These are phyloP conservation scores for Zelopaecilomyces penicillatus DNA, from an alignment of 2,329 filamentous ascomycete genomes.

Conservation along the genomic window DNA sequence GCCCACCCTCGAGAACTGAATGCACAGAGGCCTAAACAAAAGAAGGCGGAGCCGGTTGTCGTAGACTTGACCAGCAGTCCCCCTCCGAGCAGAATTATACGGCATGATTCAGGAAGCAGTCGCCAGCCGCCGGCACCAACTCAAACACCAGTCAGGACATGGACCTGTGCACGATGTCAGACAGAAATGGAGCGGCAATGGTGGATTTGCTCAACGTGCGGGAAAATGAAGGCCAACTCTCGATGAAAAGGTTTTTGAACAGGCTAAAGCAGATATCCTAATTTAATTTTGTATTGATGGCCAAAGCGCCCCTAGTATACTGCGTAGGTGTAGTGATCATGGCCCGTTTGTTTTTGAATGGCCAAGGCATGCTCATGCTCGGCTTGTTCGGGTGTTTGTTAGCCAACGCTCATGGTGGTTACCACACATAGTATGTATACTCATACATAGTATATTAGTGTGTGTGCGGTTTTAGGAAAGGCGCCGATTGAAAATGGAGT, in stretches of 20 bases:
- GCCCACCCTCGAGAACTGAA: constrained; percentile 4
- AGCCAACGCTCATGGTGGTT: too few relatives aligned
- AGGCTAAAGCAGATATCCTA: too few relatives aligned
- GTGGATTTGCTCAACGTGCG: constrained; percentile 50
- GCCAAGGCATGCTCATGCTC: too few relatives aligned
- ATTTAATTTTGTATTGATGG: too few relatives aligned
- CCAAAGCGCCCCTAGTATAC: too few relatives aligned
- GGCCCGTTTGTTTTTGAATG: too few relatives aligned
- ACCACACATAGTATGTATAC: too few relatives aligned
- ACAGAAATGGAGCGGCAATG: constrained; percentile 44
- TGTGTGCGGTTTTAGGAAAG: constrained; percentile 15
- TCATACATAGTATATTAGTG: too few relatives aligned
- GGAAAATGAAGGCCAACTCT: constrained; percentile 44
- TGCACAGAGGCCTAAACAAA: constrained; percentile 6
- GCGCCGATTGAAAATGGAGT: constrained; percentile 24
- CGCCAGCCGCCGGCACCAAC: constrained; percentile 5
- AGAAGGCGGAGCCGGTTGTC: constrained; percentile 10
- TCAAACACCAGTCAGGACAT: constrained; percentile 23
- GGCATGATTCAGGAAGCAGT: too few relatives aligned
- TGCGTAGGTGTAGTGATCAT: too few relatives aligned
- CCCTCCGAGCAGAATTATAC: constrained; percentile 7
- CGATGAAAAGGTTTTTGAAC: constrained; percentile 12
- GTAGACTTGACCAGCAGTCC: constrained; percentile 29
- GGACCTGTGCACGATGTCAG: constrained; percentile 46
- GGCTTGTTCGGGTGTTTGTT: too few relatives aligned